Evolutionary conservation across 225 moss, liverwort and hornwort species (phyloP).

Genomic region (Pleurozium schreberi): DNA sequence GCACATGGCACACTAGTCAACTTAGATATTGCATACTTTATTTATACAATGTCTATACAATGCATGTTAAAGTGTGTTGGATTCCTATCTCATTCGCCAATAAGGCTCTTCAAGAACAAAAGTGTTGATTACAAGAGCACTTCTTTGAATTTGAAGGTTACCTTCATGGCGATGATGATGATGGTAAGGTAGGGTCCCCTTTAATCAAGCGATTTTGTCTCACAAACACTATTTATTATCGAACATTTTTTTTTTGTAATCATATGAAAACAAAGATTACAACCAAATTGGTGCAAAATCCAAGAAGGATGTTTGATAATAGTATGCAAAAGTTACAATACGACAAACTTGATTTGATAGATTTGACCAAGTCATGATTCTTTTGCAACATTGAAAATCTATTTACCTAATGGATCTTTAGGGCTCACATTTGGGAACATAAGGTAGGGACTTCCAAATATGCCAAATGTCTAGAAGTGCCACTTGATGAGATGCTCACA

Average conservation of each 20-base stretch:
- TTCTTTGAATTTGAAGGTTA: background rate
- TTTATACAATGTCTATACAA: background rate
- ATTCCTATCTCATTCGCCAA: background rate
- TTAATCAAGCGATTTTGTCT: background rate
- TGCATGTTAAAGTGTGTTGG: background rate
- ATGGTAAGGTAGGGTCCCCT: background rate
- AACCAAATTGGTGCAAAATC: background rate
- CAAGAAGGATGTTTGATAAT: too few relatives aligned
- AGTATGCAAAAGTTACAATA: background rate
- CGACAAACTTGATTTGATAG: background rate
- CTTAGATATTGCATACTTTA: background rate
- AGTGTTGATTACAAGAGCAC: fast-evolving
- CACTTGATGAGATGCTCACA: background rate
- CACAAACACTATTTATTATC: fast-evolving
- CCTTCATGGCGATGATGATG: background rate
- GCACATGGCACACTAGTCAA: too few relatives aligned
- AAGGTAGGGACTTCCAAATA: background rate
- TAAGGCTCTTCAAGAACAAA: background rate
- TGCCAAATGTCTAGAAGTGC: fast-evolving
- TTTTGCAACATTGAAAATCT: background rate
- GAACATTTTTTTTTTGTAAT: background rate
- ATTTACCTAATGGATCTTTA: background rate
- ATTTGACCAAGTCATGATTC: background rate
- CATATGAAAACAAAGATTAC: background rate
- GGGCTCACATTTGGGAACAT: background rate